phyloP scores from a whole-genome alignment of 2,329 filamentous ascomycete genomes.

The Nemania sp. region DNA sequence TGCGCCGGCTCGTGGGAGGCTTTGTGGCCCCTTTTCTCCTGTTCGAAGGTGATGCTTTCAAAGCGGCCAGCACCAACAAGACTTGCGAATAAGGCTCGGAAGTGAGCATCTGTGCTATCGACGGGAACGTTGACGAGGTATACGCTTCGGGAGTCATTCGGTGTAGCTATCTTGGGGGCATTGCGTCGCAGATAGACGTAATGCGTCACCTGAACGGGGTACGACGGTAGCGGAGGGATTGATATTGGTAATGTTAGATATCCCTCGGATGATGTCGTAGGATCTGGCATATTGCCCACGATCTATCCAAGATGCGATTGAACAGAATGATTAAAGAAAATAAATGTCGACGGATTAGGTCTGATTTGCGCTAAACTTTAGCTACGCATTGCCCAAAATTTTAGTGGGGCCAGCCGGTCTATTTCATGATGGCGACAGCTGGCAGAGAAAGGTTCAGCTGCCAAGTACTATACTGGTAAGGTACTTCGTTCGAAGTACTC shows the following conservation, averaged over 20 bases:
- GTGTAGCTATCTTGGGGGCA: slow-evolving; percentile 74
- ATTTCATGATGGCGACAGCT: not conserved
- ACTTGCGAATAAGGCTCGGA: slow-evolving; percentile 73
- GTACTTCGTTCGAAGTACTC: too few relatives aligned
- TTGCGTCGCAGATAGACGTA: slow-evolving; percentile 87
- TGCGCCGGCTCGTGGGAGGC: slow-evolving; percentile 50
- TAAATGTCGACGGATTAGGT: too few relatives aligned
- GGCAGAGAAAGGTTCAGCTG: not conserved
- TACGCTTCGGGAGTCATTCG: slow-evolving; percentile 75
- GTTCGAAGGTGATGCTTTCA: slow-evolving; percentile 76
- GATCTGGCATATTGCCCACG: slow-evolving; percentile 38
- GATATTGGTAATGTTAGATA: slow-evolving; percentile 72
- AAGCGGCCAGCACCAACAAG: slow-evolving; percentile 79
- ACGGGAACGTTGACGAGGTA: slow-evolving; percentile 90
- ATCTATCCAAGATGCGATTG: not conserved
- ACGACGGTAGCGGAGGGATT: slow-evolving; percentile 66
- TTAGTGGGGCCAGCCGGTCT: slow-evolving; percentile 11
- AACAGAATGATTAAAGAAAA: too few relatives aligned
- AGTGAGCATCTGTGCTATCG: slow-evolving; percentile 76
- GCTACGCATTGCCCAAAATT: slow-evolving; percentile 11
- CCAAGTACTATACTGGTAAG: not conserved
- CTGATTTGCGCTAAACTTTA: not conserved
- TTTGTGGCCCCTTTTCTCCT: slow-evolving; percentile 50
- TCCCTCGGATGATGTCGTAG: slow-evolving; percentile 55
- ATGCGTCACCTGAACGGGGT: slow-evolving; percentile 67